Percentiles rank a stretch among this genome's conserved stretches.
These are phyloP conservation scores for Colletotrichum lini DNA, from an alignment of 2,329 filamentous ascomycete species.

Conservation along the genomic window DNA sequence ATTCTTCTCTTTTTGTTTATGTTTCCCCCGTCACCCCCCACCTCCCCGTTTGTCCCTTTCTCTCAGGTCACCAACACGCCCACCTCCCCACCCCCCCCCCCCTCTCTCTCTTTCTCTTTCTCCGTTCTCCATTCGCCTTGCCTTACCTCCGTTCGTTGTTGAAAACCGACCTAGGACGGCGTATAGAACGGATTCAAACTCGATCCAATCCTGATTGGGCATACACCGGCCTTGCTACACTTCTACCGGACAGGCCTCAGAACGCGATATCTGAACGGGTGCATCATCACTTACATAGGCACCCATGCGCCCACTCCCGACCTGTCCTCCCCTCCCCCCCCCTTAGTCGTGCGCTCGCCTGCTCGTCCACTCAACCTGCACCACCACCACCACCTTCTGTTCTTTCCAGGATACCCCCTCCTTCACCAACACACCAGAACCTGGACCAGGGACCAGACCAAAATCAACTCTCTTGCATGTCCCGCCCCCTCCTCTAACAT, in stretches of 20 bases:
- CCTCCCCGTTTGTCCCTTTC: conserved; percentile 11
- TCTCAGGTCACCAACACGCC: not conserved
- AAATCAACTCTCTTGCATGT: conserved; percentile 36
- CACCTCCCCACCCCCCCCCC: not conserved
- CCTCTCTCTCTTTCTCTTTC: not conserved
- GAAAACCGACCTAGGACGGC: conserved; percentile 2
- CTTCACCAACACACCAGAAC: conserved; percentile 12
- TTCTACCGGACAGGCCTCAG: not conserved
- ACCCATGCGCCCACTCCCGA: conserved; percentile 17
- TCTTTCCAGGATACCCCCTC: conserved; percentile 9
- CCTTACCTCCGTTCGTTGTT: conserved; percentile 22
- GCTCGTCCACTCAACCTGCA: conserved; percentile 13
- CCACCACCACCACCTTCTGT: not conserved
- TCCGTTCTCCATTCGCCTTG: not conserved
- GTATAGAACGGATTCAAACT: conserved; percentile 13
- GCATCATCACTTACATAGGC: conserved; percentile 33
- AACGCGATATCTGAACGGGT: not conserved
- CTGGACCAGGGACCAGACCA: conserved; percentile 15
- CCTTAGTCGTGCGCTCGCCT: not conserved
- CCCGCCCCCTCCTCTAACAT: conserved; percentile 30
- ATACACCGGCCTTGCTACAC: not conserved
- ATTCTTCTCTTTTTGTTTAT: conserved; percentile 1
- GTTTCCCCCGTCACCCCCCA: not conserved
- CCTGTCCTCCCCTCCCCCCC: conserved; percentile 6
- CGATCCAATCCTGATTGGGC: not conserved